Conservation (phyloP, 768 basidiomycete genomes). For the Mycena capillaripes region DNA sequence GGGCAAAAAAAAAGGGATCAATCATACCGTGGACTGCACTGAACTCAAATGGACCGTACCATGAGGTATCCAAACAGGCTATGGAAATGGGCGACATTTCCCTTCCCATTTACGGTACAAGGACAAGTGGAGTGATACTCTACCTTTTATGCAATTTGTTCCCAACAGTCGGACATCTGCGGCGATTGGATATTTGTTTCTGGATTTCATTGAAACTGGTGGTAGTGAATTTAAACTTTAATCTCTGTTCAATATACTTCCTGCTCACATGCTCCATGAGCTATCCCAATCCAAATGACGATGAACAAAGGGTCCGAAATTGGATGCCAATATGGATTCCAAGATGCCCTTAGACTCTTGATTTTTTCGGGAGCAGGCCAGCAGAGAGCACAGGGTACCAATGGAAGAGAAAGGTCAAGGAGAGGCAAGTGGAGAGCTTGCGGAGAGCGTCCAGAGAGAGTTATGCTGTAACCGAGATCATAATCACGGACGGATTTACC, state of each 20-base stretch:
- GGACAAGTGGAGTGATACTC: constrained; percentile 43
- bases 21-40: no score
- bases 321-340: constrained; percentile 39
- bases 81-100: constrained; percentile 46
- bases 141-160: constrained; percentile 39
- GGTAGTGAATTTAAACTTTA: constrained; percentile 40
- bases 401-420: no score
- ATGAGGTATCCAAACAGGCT: constrained; percentile 46
- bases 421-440: no score
- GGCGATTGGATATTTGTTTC: constrained; percentile 47
- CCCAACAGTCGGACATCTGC: constrained; percentile 41
- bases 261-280: constrained; percentile 31
- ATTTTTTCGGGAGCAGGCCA: no score
- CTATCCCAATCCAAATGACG: constrained; percentile 44
- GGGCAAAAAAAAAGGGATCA: no score
- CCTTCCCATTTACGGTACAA: constrained; percentile 29
- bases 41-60: no score
- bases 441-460: no score
- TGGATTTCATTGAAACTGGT: constrained; percentile 46
- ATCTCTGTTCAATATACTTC: no score
- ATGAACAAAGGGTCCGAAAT: constrained; percentile 47
- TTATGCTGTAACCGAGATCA: no score
- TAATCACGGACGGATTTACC: no score
- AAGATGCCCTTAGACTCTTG: not conserved
- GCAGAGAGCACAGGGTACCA: no score